Conservation (phyloP, 306 rosid species). For the Vachellia pachyceras region DNA sequence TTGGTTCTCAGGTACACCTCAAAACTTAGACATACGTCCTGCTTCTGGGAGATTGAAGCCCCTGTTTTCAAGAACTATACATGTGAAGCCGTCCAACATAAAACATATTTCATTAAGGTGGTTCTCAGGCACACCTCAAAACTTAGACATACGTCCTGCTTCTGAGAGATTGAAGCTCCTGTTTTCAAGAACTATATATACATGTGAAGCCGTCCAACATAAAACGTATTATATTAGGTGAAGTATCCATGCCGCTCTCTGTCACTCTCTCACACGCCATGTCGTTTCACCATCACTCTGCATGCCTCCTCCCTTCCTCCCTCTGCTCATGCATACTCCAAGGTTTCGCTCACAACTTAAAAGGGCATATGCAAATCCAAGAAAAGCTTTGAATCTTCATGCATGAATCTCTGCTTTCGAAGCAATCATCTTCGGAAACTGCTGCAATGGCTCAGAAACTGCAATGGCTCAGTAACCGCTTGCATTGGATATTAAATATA, state of each 20-base stretch:
- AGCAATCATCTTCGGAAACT: constrained; percentile 3
- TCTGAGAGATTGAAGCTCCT: background rate
- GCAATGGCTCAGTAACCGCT: background rate
- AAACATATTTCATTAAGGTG: background rate
- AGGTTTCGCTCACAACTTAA: background rate
- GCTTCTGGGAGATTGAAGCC: background rate
- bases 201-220: background rate
- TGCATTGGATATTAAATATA: background rate
- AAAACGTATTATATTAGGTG: background rate
- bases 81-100: background rate
- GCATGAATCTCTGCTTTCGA: background rate
- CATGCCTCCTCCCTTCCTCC: background rate
- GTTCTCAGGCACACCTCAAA: too few relatives aligned
- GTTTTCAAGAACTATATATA: background rate
- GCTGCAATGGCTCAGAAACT: background rate
- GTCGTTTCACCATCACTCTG: constrained; percentile 7
- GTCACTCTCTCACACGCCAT: background rate
- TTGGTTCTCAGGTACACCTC: too few relatives aligned
- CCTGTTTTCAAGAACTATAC: background rate
- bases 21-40: too few relatives aligned
- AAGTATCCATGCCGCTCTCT: too few relatives aligned
- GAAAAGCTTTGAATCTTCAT: background rate
- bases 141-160: too few relatives aligned
- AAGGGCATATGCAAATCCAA: background rate
- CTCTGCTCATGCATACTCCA: background rate